Evolutionary conservation across 2,329 filamentous ascomycete species (phyloP), one percentile per base, ranked within the genome.

Genomic region (Xylariaceae sp.): DNA sequence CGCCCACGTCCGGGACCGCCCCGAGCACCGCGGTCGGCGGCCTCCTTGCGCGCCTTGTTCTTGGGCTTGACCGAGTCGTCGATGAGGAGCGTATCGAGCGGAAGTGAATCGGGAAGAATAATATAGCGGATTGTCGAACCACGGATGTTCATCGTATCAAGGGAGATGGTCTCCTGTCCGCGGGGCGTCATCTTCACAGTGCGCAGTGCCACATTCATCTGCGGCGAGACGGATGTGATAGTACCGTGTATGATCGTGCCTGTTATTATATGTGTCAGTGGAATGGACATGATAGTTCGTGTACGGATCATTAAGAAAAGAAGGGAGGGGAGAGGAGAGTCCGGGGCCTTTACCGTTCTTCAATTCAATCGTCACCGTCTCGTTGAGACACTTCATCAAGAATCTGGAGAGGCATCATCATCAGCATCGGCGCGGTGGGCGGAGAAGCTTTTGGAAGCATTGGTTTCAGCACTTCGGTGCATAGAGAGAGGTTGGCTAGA

Each of bases 1-100:
- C 79, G 72, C 9, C 78, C 71, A 26, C 73, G 77, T 43, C 85
- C 76, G 26, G 74, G 72, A 15, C 78, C 77, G 42, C 79, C 79
- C 41, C 78, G 71, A 26, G 70, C 76, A 42, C 82, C 80, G 45
- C 85, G 77, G 55, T 83, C 81, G 30, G 80, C 76, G 6, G 73
- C 80, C 76, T 97, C 94, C 80, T 99, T 99, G 70, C 92, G 84
- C 22, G 94, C 92, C 85, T 99, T 99, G 78, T 99, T 99, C 87
- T 97, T 97, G 57, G 94, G 92, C 80, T 99, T 99, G 48, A 92
- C 91, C 67, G 90, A 85, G 74, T 99, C 94, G 71, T 99, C 94
- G 64, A 99, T 91, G 58, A 99, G 81, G 49, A 99, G 81, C 39
- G 92, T 96, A 73, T 99, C 94, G 61, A 99, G 82, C 37, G 92